These are phyloP conservation scores for Dactylella cylindrospora DNA, from an alignment of 2,329 filamentous ascomycete genomes.

Conservation along the genomic window DNA sequence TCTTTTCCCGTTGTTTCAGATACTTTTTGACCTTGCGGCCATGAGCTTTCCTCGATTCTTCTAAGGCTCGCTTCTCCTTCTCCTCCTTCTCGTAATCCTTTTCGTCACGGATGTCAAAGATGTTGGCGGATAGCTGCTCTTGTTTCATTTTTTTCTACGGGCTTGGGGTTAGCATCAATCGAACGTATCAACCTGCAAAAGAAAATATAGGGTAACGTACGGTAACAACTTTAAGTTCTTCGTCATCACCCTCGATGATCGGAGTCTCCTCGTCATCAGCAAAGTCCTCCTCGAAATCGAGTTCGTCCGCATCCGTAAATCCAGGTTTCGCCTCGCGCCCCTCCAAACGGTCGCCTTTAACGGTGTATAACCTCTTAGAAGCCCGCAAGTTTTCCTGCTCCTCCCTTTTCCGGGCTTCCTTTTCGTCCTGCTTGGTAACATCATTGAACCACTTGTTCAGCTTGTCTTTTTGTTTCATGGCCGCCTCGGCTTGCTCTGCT, in stretches of 20 bases:
- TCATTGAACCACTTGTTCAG: conserved; percentile 79
- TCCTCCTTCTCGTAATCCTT: conserved; percentile 63
- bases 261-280: conserved; percentile 63
- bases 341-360: conserved; percentile 54
- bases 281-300: conserved; percentile 71
- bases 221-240: conserved; percentile 58
- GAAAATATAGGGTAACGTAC: conserved; percentile 35
- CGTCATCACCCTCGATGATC: conserved; percentile 64
- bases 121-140: conserved; percentile 64
- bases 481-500: conserved; percentile 80
- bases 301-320: conserved; percentile 64
- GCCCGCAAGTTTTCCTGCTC: conserved; percentile 59
- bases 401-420: conserved; percentile 59
- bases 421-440: conserved; percentile 55
- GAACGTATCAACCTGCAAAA: background rate
- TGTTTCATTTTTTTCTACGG: conserved; percentile 58
- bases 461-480: conserved; percentile 75
- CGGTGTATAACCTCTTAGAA: conserved; percentile 53
- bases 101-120: conserved; percentile 62
- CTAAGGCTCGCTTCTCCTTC: conserved; percentile 59
- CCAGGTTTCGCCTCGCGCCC: conserved; percentile 50
- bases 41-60: conserved; percentile 54
- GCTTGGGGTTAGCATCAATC: background rate
- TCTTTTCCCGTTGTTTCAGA: conserved; percentile 58
- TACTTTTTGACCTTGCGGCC: conserved; percentile 57